Percentiles rank a stretch among this genome's conserved stretches.
Conservation (phyloP, 2,329 filamentous ascomycete species). For the Xylaria sp. region DNA sequence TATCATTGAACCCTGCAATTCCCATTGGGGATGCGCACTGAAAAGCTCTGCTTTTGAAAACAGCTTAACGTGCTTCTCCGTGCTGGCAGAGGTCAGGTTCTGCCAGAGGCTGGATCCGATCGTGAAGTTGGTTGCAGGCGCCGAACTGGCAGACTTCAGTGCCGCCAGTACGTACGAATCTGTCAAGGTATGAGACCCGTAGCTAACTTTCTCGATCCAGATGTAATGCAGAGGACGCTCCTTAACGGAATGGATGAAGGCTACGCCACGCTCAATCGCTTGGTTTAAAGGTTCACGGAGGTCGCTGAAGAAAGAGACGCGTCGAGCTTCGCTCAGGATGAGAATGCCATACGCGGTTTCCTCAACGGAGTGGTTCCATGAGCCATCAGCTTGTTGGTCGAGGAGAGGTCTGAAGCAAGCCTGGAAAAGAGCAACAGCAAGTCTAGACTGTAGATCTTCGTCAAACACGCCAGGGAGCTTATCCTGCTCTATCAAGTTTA, state of each 20-base stretch:
- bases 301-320: slow-evolving; percentile 27
- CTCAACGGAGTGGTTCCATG: slow-evolving; percentile 31
- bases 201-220: slow-evolving; percentile 37
- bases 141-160: slow-evolving; percentile 17
- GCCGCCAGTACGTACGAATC: slow-evolving; percentile 32
- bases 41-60: slow-evolving; percentile 29
- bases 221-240: slow-evolving; percentile 26
- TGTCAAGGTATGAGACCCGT: slow-evolving; percentile 28
- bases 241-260: slow-evolving; percentile 23
- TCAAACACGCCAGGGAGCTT: slow-evolving; percentile 29
- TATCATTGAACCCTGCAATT: slow-evolving; percentile 29
- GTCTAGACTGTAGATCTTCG: slow-evolving; percentile 22
- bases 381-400: slow-evolving; percentile 26
- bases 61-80: slow-evolving; percentile 28
- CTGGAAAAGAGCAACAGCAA: slow-evolving; percentile 30
- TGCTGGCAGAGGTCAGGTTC: slow-evolving; percentile 3
- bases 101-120: slow-evolving; percentile 25
- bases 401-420: slow-evolving; percentile 27
- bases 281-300: slow-evolving; percentile 26
- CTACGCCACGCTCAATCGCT: slow-evolving; percentile 22
- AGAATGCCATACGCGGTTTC: slow-evolving; percentile 30
- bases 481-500: slow-evolving; percentile 28
- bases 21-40: slow-evolving; percentile 27
- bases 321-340: slow-evolving; percentile 29
- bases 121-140: slow-evolving; percentile 1